Evolutionary conservation across 495 filamentous ascomycete species (phyloP).

Genomic region (Penicillium cinerascens): DNA sequence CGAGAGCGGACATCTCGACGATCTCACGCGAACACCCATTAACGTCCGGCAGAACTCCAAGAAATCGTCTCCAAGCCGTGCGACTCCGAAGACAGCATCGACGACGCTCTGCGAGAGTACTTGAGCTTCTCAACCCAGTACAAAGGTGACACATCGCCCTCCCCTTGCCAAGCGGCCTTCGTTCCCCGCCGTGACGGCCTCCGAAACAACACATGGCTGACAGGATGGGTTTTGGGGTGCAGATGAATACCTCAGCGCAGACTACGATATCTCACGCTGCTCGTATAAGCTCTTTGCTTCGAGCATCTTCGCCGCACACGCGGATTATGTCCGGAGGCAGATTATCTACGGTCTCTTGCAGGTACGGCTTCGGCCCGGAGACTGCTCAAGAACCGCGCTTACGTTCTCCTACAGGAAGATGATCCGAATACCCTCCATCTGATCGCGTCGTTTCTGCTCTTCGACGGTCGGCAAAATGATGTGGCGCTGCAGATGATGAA

Average conservation of each 20-base stretch:
- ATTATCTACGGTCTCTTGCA: conserved; percentile 89
- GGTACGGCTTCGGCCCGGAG: conserved; percentile 38
- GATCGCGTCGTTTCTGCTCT: conserved; percentile 82
- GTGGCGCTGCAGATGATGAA: conserved; percentile 82
- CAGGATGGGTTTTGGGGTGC: neutral
- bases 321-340: conserved; percentile 87
- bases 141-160: conserved; percentile 49
- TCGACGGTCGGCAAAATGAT: conserved; percentile 80
- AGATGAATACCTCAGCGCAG: conserved; percentile 79
- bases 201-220: neutral
- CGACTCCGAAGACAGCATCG: conserved; percentile 73
- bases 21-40: neutral
- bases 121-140: conserved; percentile 72
- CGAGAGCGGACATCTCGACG: neutral
- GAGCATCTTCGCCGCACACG: conserved; percentile 65
- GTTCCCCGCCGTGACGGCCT: neutral
- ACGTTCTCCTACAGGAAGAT: conserved; percentile 58
- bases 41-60: conserved; percentile 63
- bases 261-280: conserved; percentile 81
- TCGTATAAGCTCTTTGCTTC: conserved; percentile 78
- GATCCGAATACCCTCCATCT: conserved; percentile 73
- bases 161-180: neutral
- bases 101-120: conserved; percentile 81
- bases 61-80: conserved; percentile 72
- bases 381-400: neutral